phyloP scores from a whole-genome alignment of 179 eudicot genomes.

The Sideroxylon spinosum region DNA sequence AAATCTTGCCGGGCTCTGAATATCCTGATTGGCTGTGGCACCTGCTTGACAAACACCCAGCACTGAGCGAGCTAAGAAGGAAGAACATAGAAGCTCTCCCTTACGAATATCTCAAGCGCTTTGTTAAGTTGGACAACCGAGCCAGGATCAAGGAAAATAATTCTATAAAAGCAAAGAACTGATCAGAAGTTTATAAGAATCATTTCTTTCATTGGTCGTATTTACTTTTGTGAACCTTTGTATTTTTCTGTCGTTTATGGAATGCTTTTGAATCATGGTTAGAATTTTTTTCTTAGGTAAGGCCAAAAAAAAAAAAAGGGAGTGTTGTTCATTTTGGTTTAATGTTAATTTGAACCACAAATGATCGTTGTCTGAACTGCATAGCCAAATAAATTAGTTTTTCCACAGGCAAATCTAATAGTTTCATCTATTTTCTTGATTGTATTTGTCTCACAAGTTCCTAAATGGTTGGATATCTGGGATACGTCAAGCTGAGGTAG shows the following conservation, averaged over 20 bases:
- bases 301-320: no score
- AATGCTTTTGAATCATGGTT: not conserved
- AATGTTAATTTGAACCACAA: no score
- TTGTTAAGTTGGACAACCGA: conserved; percentile 87
- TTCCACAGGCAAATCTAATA: no score
- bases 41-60: conserved; percentile 60
- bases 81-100: conserved; percentile 58
- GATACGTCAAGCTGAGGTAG: no score
- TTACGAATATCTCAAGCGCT: conserved; percentile 73
- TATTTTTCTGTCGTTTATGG: not conserved
- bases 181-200: conserved; percentile 11
- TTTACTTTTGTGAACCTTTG: not conserved
- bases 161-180: conserved; percentile 61
- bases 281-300: no score
- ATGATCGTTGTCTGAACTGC: no score
- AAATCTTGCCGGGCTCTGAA: conserved; percentile 63
- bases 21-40: conserved; percentile 85
- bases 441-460: no score
- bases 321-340: no score
- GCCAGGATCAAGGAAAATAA: conserved; percentile 83
- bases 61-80: conserved; percentile 75
- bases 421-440: no score
- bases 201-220: conserved; percentile 3
- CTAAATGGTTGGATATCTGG: no score
- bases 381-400: no score